Percentiles rank a stretch among this genome's conserved stretches.
Conservation (phyloP, 352 stramenopile genomes). For the Peronospora farinosa region DNA sequence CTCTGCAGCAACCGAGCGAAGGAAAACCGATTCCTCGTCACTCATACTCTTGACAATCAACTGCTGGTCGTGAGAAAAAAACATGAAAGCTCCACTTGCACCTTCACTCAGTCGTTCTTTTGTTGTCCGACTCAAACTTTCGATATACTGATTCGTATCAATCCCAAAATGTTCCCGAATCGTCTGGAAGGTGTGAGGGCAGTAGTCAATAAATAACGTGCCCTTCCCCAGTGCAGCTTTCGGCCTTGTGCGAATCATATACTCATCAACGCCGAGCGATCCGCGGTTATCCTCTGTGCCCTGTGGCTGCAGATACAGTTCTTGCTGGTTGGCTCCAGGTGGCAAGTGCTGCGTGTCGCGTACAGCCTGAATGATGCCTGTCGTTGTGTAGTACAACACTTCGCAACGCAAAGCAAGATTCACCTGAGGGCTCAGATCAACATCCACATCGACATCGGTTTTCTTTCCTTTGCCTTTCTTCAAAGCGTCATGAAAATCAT, state of each 20-base stretch:
- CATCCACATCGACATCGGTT: constrained; percentile 71
- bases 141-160: constrained; percentile 77
- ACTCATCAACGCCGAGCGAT: constrained; percentile 74
- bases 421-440: constrained; percentile 81
- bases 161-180: constrained; percentile 83
- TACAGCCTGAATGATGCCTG: constrained; percentile 82
- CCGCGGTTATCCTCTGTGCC: constrained; percentile 70
- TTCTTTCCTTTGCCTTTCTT: constrained; percentile 48
- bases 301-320: constrained; percentile 74
- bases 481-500: constrained; percentile 56
- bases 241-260: constrained; percentile 74
- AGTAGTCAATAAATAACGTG: constrained; percentile 85
- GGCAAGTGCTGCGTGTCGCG: constrained; percentile 64
- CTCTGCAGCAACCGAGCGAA: constrained; percentile 72
- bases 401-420: constrained; percentile 80
- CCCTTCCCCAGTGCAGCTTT: constrained; percentile 69
- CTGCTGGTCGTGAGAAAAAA: constrained; percentile 85
- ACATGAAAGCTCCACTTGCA: constrained; percentile 85
- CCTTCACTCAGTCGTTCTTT: constrained; percentile 85
- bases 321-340: constrained; percentile 60
- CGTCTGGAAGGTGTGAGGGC: constrained; percentile 78
- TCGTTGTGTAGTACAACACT: constrained; percentile 85
- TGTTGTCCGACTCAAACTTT: constrained; percentile 75
- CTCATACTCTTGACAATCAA: constrained; percentile 89
- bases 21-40: constrained; percentile 74